Percentiles rank a stretch among this genome's conserved stretches.
Evolutionary conservation across 768 basidiomycete genomes (phyloP).

Genomic region (Kwoniella bestiolae): DNA sequence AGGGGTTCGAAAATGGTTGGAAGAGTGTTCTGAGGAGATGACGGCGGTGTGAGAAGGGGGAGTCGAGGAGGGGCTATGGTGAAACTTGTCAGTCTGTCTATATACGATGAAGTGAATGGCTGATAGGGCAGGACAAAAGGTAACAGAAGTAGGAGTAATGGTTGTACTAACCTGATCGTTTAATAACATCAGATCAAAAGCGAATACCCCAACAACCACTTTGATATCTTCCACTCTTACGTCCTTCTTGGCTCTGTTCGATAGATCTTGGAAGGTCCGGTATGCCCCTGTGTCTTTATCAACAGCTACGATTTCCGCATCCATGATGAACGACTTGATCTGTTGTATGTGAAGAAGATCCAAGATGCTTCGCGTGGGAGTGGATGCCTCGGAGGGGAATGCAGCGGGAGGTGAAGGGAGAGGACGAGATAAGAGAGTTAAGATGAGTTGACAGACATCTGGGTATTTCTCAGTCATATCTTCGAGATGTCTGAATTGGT

Average conservation of each 20-base stretch:
- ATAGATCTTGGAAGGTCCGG: constrained; percentile 83
- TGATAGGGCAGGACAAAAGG: constrained; percentile 2
- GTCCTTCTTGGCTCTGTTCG: constrained; percentile 81
- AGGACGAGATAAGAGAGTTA: constrained; percentile 61
- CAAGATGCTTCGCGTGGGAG: constrained; percentile 33
- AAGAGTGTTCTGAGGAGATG: constrained; percentile 69
- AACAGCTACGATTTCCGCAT: constrained; percentile 82
- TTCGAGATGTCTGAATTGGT: constrained; percentile 70
- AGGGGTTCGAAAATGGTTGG: constrained; percentile 61
- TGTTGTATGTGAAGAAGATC: constrained; percentile 32
- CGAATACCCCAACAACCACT: constrained; percentile 79
- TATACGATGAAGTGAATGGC: too few relatives aligned
- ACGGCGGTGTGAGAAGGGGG: constrained; percentile 73
- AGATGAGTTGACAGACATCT: constrained; percentile 70
- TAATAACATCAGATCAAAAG: constrained; percentile 86
- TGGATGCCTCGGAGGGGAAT: constrained; percentile 42
- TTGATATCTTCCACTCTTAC: constrained; percentile 75
- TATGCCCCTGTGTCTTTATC: constrained; percentile 68
- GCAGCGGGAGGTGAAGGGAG: constrained; percentile 22
- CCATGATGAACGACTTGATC: constrained; percentile 64
- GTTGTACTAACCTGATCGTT: constrained; percentile 70
- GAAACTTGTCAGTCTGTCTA: too few relatives aligned
- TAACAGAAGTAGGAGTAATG: neutral
- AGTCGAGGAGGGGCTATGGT: constrained; percentile 69
- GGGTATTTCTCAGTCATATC: constrained; percentile 96